Conservation (phyloP, 1,284 basidiomycete genomes). For the Moesziomyces antarcticus region DNA sequence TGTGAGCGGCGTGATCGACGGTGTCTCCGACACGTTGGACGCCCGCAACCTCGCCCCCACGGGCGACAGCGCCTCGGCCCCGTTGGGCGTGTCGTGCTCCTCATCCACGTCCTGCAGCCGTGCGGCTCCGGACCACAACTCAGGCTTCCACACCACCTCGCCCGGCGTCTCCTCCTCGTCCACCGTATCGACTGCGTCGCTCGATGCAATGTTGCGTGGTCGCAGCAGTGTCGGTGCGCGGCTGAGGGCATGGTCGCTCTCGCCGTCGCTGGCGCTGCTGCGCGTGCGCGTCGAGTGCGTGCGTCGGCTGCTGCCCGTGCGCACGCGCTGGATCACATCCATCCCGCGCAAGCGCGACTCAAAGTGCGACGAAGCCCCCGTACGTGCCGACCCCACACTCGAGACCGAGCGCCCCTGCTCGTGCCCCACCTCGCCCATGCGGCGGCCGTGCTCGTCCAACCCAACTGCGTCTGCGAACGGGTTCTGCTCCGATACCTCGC, state of each 20-base stretch:
- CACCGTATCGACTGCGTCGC: constrained; percentile 1
- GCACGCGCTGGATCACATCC: constrained; percentile 60
- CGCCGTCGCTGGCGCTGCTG: constrained; percentile 32
- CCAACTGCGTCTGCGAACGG: constrained; percentile 22
- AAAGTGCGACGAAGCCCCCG: constrained; percentile 49
- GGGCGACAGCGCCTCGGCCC: not conserved
- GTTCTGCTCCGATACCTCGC: constrained; percentile 24
- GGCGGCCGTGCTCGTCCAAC: constrained; percentile 33
- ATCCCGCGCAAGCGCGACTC: constrained; percentile 51
- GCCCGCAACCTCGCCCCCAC: not conserved
- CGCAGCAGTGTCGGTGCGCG: constrained; percentile 34
- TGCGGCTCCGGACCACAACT: constrained; percentile 4
- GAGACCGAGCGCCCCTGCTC: constrained; percentile 43
- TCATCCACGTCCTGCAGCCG: constrained; percentile 19
- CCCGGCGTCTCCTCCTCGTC: constrained; percentile 33
- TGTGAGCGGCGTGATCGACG: constrained; percentile 55
- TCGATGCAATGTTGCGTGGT: constrained; percentile 22
- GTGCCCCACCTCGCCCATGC: constrained; percentile 1
- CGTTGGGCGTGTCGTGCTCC: constrained; percentile 2
- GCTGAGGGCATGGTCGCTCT: constrained; percentile 26
- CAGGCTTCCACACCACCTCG: constrained; percentile 38
- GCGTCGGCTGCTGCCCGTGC: constrained; percentile 48
- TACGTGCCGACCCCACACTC: constrained; percentile 50
- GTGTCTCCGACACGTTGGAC: constrained; percentile 46
- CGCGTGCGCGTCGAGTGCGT: constrained; percentile 35